phyloP scores from a whole-genome alignment of 805 yeast species.

The Sugiyamaella smithiae region DNA sequence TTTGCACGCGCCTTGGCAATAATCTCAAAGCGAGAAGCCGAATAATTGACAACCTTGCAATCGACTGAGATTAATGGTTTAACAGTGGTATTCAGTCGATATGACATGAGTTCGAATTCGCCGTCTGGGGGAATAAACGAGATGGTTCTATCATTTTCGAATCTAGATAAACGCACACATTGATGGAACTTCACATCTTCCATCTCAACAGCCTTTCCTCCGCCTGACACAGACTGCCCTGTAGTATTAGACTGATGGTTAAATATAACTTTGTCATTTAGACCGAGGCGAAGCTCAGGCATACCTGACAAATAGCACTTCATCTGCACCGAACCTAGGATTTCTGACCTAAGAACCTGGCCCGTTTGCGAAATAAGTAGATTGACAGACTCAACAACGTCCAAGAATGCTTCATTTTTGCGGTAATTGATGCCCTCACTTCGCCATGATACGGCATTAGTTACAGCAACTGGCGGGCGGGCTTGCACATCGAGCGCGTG shows the following conservation, averaged over 20 bases:
- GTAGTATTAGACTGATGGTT: slow-evolving; percentile 28
- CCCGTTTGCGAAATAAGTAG: slow-evolving; percentile 63
- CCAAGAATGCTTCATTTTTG: slow-evolving; percentile 87
- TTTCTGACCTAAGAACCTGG: slow-evolving; percentile 61
- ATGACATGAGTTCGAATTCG: slow-evolving; percentile 61
- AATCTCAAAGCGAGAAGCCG: slow-evolving; percentile 40
- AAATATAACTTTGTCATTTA: slow-evolving; percentile 46
- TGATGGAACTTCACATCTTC: slow-evolving; percentile 81
- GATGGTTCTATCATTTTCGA: slow-evolving; percentile 56
- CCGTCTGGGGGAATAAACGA: slow-evolving; percentile 92
- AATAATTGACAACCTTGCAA: slow-evolving; percentile 46
- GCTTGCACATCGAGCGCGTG: slow-evolving; percentile 38
- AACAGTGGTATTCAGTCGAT: slow-evolving; percentile 40
- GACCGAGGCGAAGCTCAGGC: slow-evolving; percentile 77
- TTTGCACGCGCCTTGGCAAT: slow-evolving; percentile 55
- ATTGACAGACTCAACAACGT: slow-evolving; percentile 72
- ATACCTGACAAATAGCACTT: slow-evolving; percentile 83
- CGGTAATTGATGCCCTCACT: slow-evolving; percentile 84
- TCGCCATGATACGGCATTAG: slow-evolving; percentile 84
- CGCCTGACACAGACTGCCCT: slow-evolving; percentile 29
- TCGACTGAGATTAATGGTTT: slow-evolving; percentile 53
- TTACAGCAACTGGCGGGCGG: slow-evolving; percentile 69
- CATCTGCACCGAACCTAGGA: slow-evolving; percentile 69
- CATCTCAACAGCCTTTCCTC: slow-evolving; percentile 38
- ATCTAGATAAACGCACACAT: slow-evolving; percentile 72